Evolutionary conservation across 176 grass and related monocot genomes (phyloP), one percentile per base, ranked within the genome.

Genomic region (Pontederia paniculata): DNA sequence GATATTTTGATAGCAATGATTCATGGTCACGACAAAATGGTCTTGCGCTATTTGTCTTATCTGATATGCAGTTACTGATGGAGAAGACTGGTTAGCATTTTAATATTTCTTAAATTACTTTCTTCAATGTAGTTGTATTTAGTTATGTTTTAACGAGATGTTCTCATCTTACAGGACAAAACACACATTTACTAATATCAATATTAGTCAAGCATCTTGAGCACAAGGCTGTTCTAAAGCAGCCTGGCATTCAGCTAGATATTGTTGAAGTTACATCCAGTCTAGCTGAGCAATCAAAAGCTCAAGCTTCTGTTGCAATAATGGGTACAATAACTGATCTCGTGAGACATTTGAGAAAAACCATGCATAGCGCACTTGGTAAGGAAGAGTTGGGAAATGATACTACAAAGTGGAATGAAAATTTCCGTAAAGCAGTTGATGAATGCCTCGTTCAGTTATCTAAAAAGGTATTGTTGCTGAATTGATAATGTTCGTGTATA

Each of bases 181-280:
- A 81, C 73, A 84, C 82, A 74, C 86, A 90, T 70, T 77, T 90
- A 61, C 63, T 98, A 73, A 60, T 91, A 60, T 91, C 93, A 18
- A 67, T 98, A 55, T 52, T 98, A 54, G 76, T 98, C 78, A 98
- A 98, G 87, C 86, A 98, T 78, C 82, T 98, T 65, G 93, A 98
- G 56, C 83, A 98, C 66, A 98, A 91, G 60, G 47, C 83, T 67
- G 55, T 91, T 44, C 37, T 84, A 77, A 91, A 98, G 72, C 86
- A 88, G 42, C 86, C 86, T 66, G 86, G 88, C 12, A 84, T 98
- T 73, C 93, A 98, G 69, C 75, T 98, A 65, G 84, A 73, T 64
- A 77, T 98, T 13, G 83, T 98, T 54, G 86, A 98, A 78, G 77
- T 88, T 52, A 85, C 83, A 52, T 69, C 86, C 48, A 74, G 48